Conservation (phyloP, 2,329 filamentous ascomycete species). For the Microcyclosporella mali region DNA sequence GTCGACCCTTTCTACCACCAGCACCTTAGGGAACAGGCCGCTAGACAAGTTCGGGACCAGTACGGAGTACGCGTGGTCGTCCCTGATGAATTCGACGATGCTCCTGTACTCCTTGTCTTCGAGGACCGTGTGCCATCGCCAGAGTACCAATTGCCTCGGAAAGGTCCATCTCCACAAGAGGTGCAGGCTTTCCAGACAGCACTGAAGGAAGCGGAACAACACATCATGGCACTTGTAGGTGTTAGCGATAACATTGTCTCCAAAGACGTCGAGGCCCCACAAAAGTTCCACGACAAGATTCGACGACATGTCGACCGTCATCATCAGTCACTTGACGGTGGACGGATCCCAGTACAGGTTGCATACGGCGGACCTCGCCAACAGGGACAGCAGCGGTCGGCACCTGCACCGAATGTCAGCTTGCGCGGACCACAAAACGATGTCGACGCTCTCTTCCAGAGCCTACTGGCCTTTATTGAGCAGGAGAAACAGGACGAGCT, state of each 20-base stretch:
- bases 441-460: constrained; percentile 65
- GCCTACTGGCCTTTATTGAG: constrained; percentile 72
- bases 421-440: constrained; percentile 70
- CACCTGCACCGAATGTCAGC: constrained; percentile 49
- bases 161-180: constrained; percentile 51
- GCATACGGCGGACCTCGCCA: constrained; percentile 42
- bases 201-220: constrained; percentile 53
- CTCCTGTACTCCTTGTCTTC: constrained; percentile 64
- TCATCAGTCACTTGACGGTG: constrained; percentile 45
- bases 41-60: constrained; percentile 57
- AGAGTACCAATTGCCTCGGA: constrained; percentile 51
- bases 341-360: constrained; percentile 53
- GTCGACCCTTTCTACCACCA: constrained; percentile 76
- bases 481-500: constrained; percentile 90
- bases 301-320: constrained; percentile 53
- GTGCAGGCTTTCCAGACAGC: constrained; percentile 51
- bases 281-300: constrained; percentile 60
- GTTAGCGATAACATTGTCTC: constrained; percentile 51
- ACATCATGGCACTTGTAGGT: constrained; percentile 48
- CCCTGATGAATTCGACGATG: constrained; percentile 56
- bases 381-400: constrained; percentile 39
- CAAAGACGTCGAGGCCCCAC: constrained; percentile 48
- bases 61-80: constrained; percentile 69
- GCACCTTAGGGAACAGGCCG: constrained; percentile 61
- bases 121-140: constrained; percentile 55